A percentile compares a stretch with the other conserved stretches of the same genome.
These are phyloP conservation scores for Stramenopiles sp. DNA, from an alignment of 352 stramenopile species.

Conservation along the genomic window DNA sequence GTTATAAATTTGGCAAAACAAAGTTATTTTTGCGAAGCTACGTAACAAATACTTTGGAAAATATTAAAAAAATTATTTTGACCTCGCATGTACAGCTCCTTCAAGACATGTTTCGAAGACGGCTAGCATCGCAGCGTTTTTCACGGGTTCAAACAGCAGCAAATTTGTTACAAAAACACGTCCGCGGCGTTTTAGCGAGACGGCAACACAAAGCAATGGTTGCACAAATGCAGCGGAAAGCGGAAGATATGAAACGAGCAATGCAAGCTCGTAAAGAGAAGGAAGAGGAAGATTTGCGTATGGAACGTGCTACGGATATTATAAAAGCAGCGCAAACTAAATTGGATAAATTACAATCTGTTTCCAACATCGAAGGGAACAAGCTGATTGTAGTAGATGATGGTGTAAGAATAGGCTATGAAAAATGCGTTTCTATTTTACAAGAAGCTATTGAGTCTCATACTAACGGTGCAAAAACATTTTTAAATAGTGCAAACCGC, in stretches of 20 bases:
- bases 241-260: not conserved
- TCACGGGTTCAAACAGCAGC: not conserved
- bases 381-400: not conserved
- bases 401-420: not conserved
- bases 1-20: constrained; percentile 4
- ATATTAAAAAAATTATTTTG: not conserved
- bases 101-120: not conserved
- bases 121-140: not conserved
- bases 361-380: not conserved
- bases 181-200: not conserved
- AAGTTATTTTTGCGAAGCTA: not conserved
- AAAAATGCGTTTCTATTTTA: not conserved
- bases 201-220: constrained; percentile 3
- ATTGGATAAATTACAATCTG: not conserved
- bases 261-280: not conserved
- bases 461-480: not conserved
- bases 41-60: not conserved
- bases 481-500: not conserved
- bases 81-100: not conserved
- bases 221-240: not conserved
- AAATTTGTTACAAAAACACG: not conserved
- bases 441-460: not conserved
- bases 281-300: not conserved
- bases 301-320: not conserved
- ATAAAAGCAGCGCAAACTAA: not conserved